Percentiles rank a stretch among this genome's conserved stretches.
phyloP scores from a whole-genome alignment of 306 rosid genomes.

The Rubus idaeus region DNA sequence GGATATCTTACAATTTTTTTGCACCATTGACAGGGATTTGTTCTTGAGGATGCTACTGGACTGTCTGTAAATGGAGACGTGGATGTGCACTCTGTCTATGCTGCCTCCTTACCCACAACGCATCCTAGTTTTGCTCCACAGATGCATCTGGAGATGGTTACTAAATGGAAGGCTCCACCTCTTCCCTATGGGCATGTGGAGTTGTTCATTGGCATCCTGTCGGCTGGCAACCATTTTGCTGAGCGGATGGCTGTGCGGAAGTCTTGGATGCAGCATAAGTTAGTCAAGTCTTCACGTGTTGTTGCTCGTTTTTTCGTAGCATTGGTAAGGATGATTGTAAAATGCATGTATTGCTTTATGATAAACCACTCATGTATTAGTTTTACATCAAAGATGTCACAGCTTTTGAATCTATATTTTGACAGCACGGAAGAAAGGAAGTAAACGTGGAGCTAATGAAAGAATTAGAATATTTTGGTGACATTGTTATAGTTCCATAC shows the following conservation, averaged over 20 bases:
- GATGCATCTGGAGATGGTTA: conserved; percentile 73
- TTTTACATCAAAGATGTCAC: conserved; percentile 28
- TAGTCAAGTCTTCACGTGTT: conserved; percentile 67
- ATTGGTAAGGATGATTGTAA: conserved; percentile 54
- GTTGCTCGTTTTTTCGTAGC: conserved; percentile 93
- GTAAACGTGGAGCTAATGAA: conserved; percentile 71
- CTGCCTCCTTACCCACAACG: conserved; percentile 81
- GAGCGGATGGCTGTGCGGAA: conserved; percentile 97
- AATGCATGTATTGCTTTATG: conserved; percentile 15
- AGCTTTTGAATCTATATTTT: conserved; percentile 31
- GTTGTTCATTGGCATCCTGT: conserved; percentile 88
- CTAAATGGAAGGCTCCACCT: conserved; percentile 77
- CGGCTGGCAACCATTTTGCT: conserved; percentile 96
- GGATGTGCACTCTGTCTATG: conserved; percentile 76
- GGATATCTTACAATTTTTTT: conserved; percentile 1
- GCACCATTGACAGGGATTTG: conserved; percentile 70
- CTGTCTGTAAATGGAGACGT: conserved; percentile 75
- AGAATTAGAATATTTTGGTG: conserved; percentile 94
- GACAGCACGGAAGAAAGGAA: conserved; percentile 86
- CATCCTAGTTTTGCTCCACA: conserved; percentile 92
- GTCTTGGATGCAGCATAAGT: conserved; percentile 93
- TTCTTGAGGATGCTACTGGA: conserved; percentile 97
- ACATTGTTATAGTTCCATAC: conserved; percentile 84
- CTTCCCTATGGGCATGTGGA: conserved; percentile 46
- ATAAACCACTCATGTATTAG: neutral